These are phyloP conservation scores for Ilyonectria destructans DNA, from an alignment of 2,329 filamentous ascomycete species.

Conservation along the genomic window DNA sequence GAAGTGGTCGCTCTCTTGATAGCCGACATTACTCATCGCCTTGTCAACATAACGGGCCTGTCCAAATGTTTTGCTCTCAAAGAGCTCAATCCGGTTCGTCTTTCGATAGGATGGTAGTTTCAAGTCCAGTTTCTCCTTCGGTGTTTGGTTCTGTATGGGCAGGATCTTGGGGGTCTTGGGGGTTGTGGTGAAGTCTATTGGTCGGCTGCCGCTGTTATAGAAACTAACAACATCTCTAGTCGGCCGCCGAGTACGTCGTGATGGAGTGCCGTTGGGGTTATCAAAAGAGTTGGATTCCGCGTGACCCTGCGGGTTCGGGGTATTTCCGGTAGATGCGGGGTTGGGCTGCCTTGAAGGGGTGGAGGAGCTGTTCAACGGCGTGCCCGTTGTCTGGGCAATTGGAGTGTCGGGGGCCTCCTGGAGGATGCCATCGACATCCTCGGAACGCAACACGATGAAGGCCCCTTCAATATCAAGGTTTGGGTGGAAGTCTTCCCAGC, in stretches of 20 bases:
- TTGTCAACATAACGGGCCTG: constrained; percentile 95
- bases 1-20: constrained; percentile 95
- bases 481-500: constrained; percentile 98
- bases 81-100: constrained; percentile 84
- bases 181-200: constrained; percentile 59
- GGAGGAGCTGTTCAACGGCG: constrained; percentile 58
- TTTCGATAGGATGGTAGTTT: constrained; percentile 83
- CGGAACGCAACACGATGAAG: constrained; percentile 84
- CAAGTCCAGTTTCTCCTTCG: constrained; percentile 84
- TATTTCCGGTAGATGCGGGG: constrained; percentile 60
- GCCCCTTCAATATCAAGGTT: constrained; percentile 91
- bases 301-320: constrained; percentile 57
- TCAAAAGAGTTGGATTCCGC: constrained; percentile 53
- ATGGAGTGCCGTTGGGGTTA: constrained; percentile 53
- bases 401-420: constrained; percentile 58
- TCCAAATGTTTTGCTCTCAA: constrained; percentile 88
- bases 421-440: constrained; percentile 86
- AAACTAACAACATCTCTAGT: constrained; percentile 68
- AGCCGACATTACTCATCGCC: constrained; percentile 95
- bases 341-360: constrained; percentile 66
- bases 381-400: constrained; percentile 48
- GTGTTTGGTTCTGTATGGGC: constrained; percentile 85
- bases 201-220: constrained; percentile 67
- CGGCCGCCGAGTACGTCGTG: constrained; percentile 60
- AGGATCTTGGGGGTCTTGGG: constrained; percentile 76